Percentiles rank a stretch among this genome's conserved stretches.
Conservation (phyloP, 768 basidiomycete species). For the Rhodosporidiobolus odoratus region DNA sequence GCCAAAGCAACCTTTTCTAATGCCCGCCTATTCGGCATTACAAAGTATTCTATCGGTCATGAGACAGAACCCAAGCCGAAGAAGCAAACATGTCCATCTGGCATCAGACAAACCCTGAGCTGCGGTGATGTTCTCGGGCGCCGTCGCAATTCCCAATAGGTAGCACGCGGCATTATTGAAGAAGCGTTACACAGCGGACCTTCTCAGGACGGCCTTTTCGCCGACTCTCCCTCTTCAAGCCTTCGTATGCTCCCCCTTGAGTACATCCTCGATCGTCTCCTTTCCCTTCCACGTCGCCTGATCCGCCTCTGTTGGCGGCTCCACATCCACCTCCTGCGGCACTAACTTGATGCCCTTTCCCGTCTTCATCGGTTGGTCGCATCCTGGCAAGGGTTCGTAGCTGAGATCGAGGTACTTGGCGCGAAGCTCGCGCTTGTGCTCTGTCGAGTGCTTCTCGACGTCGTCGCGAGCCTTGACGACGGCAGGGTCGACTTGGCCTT, state of each 20-base stretch:
- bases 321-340: slow-evolving; percentile 41
- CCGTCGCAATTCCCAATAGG: no score
- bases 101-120: no score
- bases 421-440: slow-evolving; percentile 47
- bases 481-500: slow-evolving; percentile 47
- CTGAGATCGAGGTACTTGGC: slow-evolving; percentile 47
- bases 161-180: no score
- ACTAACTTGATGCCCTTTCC: slow-evolving; percentile 48
- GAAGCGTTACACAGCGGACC: no score
- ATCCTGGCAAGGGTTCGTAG: slow-evolving; percentile 48
- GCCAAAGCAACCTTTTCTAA: no score
- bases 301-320: background rate
- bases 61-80: no score
- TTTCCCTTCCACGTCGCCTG: slow-evolving; percentile 19
- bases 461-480: slow-evolving; percentile 41
- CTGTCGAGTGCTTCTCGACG: slow-evolving; percentile 46
- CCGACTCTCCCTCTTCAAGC: background rate
- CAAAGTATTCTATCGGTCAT: no score
- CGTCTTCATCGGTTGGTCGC: slow-evolving; percentile 50
- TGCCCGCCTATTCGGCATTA: no score
- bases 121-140: no score
- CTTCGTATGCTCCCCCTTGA: background rate
- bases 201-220: no score
- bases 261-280: slow-evolving; percentile 11
- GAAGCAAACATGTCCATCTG: no score